A percentile compares a stretch with the other conserved stretches of the same genome.
Conservation (phyloP, 2,329 filamentous ascomycete species). For the Colletotrichum lupini region DNA sequence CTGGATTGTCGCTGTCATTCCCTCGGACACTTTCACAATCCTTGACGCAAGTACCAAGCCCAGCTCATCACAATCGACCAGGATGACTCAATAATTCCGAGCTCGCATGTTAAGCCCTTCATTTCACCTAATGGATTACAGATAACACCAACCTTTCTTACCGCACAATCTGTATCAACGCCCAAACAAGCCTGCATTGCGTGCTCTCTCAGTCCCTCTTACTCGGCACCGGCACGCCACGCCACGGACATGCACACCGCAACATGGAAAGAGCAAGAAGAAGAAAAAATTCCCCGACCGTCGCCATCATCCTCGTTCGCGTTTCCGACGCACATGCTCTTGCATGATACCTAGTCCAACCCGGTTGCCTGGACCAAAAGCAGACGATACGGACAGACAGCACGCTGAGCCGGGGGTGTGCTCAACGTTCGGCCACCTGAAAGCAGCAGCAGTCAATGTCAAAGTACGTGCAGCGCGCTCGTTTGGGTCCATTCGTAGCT, state of each 20-base stretch:
- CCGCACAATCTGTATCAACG: not conserved
- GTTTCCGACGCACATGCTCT: conserved; percentile 7
- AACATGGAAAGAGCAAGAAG: not conserved
- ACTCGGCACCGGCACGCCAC: not conserved
- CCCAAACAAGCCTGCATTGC: not conserved
- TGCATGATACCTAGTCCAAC: conserved; percentile 16
- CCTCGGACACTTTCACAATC: not conserved
- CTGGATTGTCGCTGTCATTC: conserved; percentile 20
- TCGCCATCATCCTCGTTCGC: not conserved
- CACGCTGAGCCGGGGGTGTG: conserved; percentile 2
- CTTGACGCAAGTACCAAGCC: not conserved
- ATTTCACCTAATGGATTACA: not conserved
- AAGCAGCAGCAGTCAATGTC: not conserved
- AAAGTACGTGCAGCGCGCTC: not conserved
- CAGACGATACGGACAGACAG: not conserved
- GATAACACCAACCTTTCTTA: not conserved
- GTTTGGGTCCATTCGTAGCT: not conserved
- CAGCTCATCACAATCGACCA: not conserved
- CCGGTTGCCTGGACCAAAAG: conserved; percentile 12
- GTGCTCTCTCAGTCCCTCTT: not conserved
- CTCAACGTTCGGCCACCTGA: conserved; percentile 10
- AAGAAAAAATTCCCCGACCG: conserved; percentile 2
- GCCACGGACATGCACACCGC: not conserved
- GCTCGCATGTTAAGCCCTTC: not conserved
- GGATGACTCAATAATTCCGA: conserved; percentile 10